Evolutionary conservation across 441 rosid species (phyloP), one percentile per base, ranked within the genome.

Genomic region (Syzygium malaccense): DNA sequence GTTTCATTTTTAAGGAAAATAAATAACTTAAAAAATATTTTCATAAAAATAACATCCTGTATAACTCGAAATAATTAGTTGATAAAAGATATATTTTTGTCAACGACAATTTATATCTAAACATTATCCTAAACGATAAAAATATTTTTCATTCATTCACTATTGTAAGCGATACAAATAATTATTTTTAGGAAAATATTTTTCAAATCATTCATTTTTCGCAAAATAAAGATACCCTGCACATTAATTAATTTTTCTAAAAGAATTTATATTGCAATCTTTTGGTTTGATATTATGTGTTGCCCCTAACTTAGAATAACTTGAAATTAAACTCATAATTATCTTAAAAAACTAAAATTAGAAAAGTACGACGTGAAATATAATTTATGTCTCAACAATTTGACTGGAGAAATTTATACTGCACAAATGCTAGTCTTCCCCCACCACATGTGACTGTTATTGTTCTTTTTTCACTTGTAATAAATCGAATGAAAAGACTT

Each of bases 151-250:
- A 6, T n/a, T 62, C 6, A 7, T 62, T 62, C 7, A n/a, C n/a
- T 62, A 45, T 13, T 62, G 14, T 28, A 60, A 13, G 32, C 6
- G n/a, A 28, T 60, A 6, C 14, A 62, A 14, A 1, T 5, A 0
- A 15, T n/a, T 19, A 62, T 60, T 60, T n/a, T 62, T 14, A n/a
- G 0, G 3, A 15, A 62, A 62, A 62, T 62, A 14, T 14, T n/a
- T n/a, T 3, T n/a, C 10, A 62, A n/a, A 14, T 60, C 14, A 28
- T 62, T 14, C 3, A 3, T 62, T n/a, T 62, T 62, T n/a, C 0
- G 0, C 0, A 7, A 18, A n/a, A n/a, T 2, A 62, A n/a, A 62
- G 2, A 18, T 19, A 14, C 19, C 15, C 12, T 20, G 2, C 23
- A 23, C 5, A 32, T 32, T 10, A 17, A 28, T 66, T 32, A 2